Conservation (phyloP, 2,329 filamentous ascomycete genomes). For the Penicillium thymicola region DNA sequence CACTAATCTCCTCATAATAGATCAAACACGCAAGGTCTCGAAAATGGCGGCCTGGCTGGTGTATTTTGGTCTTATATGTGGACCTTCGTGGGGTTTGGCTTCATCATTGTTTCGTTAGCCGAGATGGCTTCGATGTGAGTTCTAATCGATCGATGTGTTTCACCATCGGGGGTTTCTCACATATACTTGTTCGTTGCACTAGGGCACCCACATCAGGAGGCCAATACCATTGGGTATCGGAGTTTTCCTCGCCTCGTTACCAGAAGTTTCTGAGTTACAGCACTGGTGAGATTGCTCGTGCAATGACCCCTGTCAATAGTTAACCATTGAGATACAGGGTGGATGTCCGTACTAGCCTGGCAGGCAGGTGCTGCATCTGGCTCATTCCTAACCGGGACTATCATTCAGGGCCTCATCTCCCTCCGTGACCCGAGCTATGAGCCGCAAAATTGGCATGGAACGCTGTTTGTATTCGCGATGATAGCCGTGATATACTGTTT, state of each 20-base stretch:
- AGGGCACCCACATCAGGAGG: slow-evolving; percentile 43
- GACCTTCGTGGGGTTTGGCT: slow-evolving; percentile 65
- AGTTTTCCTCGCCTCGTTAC: slow-evolving; percentile 48
- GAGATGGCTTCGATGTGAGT: slow-evolving; percentile 54
- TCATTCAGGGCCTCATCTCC: slow-evolving; percentile 47
- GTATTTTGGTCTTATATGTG: slow-evolving; percentile 31
- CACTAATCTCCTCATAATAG: slow-evolving; percentile 1
- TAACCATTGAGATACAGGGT: slow-evolving; percentile 29
- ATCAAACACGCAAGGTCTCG: slow-evolving; percentile 22
- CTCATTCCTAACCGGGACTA: slow-evolving; percentile 47
- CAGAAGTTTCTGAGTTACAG: slow-evolving; percentile 56
- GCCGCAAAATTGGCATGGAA: slow-evolving; percentile 48
- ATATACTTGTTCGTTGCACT: too few species aligned
- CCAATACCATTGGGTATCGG: slow-evolving; percentile 58
- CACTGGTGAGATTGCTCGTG: slow-evolving; percentile 36
- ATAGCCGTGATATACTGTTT: slow-evolving; percentile 43
- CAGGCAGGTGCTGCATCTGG: slow-evolving; percentile 49
- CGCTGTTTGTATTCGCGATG: slow-evolving; percentile 48
- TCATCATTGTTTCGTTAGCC: slow-evolving; percentile 57
- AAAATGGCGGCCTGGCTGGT: slow-evolving; percentile 24
- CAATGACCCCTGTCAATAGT: too few species aligned
- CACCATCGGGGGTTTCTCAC: neutral
- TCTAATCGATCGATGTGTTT: neutral
- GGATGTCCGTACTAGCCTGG: slow-evolving; percentile 51
- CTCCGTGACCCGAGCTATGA: slow-evolving; percentile 43